Percentiles rank a stretch among this genome's conserved stretches.
These are phyloP conservation scores for Lepiota brunneoincarnata DNA, from an alignment of 768 basidiomycete genomes.

Conservation along the genomic window DNA sequence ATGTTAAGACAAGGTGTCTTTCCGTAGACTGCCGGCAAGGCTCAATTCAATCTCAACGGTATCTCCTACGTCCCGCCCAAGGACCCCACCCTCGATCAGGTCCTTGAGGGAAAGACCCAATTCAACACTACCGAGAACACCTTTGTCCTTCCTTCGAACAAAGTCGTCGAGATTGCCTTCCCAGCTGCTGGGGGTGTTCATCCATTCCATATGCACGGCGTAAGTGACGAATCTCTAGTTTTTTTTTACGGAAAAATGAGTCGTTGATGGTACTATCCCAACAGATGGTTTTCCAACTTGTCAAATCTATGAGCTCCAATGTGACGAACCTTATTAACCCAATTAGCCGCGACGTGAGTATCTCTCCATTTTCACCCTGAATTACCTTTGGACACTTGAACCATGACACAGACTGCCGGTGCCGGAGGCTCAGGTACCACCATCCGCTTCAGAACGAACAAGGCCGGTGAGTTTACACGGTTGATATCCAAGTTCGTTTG, in stretches of 20 bases:
- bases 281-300: constrained; percentile 11
- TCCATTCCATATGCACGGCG: constrained; percentile 16
- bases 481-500: not conserved
- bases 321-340: constrained; percentile 53
- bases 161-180: constrained; percentile 23
- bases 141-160: constrained; percentile 22
- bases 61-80: constrained; percentile 24
- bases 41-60: constrained; percentile 28
- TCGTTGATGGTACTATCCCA: not conserved
- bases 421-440: constrained; percentile 17
- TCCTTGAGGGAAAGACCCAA: constrained; percentile 19
- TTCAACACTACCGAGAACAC: constrained; percentile 26
- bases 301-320: constrained; percentile 27
- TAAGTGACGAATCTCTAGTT: not conserved
- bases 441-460: constrained; percentile 21
- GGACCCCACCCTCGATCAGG: constrained; percentile 23
- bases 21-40: constrained; percentile 13
- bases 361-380: too few species aligned
- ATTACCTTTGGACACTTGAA: not conserved
- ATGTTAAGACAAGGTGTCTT: not conserved
- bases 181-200: constrained; percentile 20
- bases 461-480: constrained; percentile 6
- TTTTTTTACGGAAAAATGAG: not conserved
- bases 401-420: constrained; percentile 6
- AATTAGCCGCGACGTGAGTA: constrained; percentile 52